phyloP scores from a whole-genome alignment of 768 basidiomycete genomes.

The Floccularia luteovirens region DNA sequence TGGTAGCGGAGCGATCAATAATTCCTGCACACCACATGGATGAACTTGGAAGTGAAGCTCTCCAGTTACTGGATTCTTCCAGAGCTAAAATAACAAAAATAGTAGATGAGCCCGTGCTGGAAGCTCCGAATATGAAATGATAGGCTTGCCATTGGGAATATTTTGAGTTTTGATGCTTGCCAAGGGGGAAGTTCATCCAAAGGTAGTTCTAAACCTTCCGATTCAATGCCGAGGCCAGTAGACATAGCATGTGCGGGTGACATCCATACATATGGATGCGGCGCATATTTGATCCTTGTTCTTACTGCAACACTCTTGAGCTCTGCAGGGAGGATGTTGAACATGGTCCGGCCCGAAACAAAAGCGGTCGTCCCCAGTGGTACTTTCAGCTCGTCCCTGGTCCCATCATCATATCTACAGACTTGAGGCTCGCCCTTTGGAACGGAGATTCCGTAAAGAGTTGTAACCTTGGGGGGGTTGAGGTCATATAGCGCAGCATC shows the following conservation, averaged over 20 bases:
- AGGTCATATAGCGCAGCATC: slow-evolving; percentile 78
- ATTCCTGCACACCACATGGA: slow-evolving; percentile 63
- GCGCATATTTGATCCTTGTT: slow-evolving; percentile 65
- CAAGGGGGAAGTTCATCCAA: slow-evolving; percentile 65
- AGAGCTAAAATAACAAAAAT: slow-evolving; percentile 37
- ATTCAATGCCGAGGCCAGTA: slow-evolving; percentile 77
- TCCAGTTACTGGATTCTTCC: slow-evolving; percentile 90
- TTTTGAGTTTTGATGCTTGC: slow-evolving; percentile 68
- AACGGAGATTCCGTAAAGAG: slow-evolving; percentile 68
- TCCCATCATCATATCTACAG: slow-evolving; percentile 76
- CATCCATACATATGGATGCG: slow-evolving; percentile 90
- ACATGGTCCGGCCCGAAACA: slow-evolving; percentile 74
- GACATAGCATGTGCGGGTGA: slow-evolving; percentile 59
- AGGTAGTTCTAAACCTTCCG: slow-evolving; percentile 62
- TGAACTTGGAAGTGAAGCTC: slow-evolving; percentile 86
- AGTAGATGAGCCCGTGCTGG: slow-evolving; percentile 3
- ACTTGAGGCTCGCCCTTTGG: slow-evolving; percentile 58
- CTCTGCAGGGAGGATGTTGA: slow-evolving; percentile 61
- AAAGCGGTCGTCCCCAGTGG: slow-evolving; percentile 85
- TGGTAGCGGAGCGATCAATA: slow-evolving; percentile 71
- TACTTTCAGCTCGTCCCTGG: slow-evolving; percentile 71
- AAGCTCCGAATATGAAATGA: slow-evolving; percentile 14
- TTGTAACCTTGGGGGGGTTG: slow-evolving; percentile 72
- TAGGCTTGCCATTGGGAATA: slow-evolving; percentile 45
- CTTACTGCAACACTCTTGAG: slow-evolving; percentile 77